Conservation (phyloP, 2,329 filamentous ascomycete species). For the Volutella citrinella region DNA sequence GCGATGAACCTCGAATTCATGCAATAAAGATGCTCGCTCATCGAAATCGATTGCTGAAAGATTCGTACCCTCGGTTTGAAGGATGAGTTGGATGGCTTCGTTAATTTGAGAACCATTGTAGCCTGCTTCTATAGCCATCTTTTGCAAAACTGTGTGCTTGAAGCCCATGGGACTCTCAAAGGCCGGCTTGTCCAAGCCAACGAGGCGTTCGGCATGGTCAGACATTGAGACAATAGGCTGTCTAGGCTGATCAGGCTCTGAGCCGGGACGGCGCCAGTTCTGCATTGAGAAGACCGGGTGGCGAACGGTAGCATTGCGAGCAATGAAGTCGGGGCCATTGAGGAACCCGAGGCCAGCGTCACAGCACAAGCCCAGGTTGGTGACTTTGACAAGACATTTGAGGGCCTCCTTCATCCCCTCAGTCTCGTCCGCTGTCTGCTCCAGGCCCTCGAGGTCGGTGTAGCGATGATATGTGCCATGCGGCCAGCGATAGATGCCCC, state of each 20-base stretch:
- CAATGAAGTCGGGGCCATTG: conserved; percentile 55
- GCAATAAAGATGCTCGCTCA: conserved; percentile 21
- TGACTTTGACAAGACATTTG: conserved; percentile 50
- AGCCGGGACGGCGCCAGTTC: conserved; percentile 21
- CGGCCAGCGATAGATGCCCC: conserved; percentile 66
- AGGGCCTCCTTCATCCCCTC: conserved; percentile 60
- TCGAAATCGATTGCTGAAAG: conserved; percentile 32
- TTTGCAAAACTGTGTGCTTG: conserved; percentile 30
- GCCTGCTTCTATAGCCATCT: conserved; percentile 37
- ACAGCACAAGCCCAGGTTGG: conserved; percentile 64
- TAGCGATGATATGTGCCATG: conserved; percentile 57
- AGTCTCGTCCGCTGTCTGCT: conserved; percentile 62
- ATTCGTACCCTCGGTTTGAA: conserved; percentile 32
- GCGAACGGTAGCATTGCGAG: conserved; percentile 37
- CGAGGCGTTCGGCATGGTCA: conserved; percentile 22
- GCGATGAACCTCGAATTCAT: conserved; percentile 11
- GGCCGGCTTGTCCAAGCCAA: conserved; percentile 18
- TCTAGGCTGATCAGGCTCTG: conserved; percentile 9
- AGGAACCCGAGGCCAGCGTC: conserved; percentile 68
- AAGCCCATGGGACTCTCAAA: conserved; percentile 26
- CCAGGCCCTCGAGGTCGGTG: conserved; percentile 55
- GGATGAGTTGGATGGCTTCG: conserved; percentile 33
- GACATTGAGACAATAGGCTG: conserved; percentile 19
- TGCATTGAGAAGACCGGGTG: conserved; percentile 35
- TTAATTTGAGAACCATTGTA: conserved; percentile 28